Evolutionary conservation across 2,329 filamentous ascomycete genomes (phyloP), one percentile per base, ranked within the genome.

Genomic region (Alternaria panax): DNA sequence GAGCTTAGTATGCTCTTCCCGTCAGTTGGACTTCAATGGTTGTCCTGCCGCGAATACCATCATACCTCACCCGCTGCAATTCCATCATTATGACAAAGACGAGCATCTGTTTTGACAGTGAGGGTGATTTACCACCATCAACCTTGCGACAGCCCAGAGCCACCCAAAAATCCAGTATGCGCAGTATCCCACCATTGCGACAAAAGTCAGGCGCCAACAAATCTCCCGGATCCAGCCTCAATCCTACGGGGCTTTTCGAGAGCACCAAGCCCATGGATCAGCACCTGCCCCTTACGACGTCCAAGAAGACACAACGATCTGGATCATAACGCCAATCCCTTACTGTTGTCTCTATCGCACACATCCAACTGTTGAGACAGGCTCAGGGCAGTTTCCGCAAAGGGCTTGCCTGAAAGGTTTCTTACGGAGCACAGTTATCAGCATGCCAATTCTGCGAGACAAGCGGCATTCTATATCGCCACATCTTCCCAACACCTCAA

Each of bases 171-270:
- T 16, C 28, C 43, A 41, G 22, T 47, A 34, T 45, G 56, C 42
- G 42, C 47, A 41, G 34, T 18, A 51, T 42, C 27, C 24, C 6
- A 57, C 36, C 60, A 52, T 47, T 54, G 57, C 57, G 34, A 51
- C 38, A 59, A 58, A 43, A 60, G 46, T 57, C 59, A 52, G 50
- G 54, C 62, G 54, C 60, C 54, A 60, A 56, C 30, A 38, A 20
- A 18, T 48, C 48, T 25, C n/a, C 46, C 43, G 24, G 41, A 51
- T 30, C 40, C 24, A 18, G 20, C 45, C 42, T 38, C 46, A 14
- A 46, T 32, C 40, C 14, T 25, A 60, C 46, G 57, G 54, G 36
- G 45, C 60, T 60, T 57, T 45, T 59, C 54, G 58, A 65, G 48
- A 51, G 59, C 59, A 52, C 47, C 61, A 66, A 42, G 42, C 57